Percentiles rank a stretch among this genome's conserved stretches.
Evolutionary conservation across 2,329 filamentous ascomycete genomes (phyloP).

Genomic region (Penicillium italicum): DNA sequence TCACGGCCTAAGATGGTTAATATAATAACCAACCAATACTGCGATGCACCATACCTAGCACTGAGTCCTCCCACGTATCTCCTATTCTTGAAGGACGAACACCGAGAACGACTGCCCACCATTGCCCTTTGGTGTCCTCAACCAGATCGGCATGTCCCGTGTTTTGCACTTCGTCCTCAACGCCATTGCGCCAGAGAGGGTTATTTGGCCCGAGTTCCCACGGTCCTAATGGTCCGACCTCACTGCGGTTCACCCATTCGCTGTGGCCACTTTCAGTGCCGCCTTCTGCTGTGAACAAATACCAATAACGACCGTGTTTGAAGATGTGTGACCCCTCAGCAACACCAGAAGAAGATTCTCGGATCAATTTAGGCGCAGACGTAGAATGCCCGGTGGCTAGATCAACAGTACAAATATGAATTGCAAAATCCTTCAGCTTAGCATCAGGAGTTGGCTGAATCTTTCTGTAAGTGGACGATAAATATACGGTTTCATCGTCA

Average conservation of each 20-base stretch:
- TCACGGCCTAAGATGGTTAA: slow-evolving; percentile 41
- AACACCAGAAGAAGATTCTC: slow-evolving; percentile 44
- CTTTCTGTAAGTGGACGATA: slow-evolving; percentile 43
- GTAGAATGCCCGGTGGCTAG: slow-evolving; percentile 33
- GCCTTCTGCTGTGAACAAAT: slow-evolving; percentile 54
- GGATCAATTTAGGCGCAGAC: slow-evolving; percentile 36
- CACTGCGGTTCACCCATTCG: slow-evolving; percentile 56
- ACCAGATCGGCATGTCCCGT: slow-evolving; percentile 52
- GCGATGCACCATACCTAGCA: slow-evolving; percentile 36
- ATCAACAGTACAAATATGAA: slow-evolving; percentile 38
- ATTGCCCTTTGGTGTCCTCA: slow-evolving; percentile 44
- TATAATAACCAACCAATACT: not conserved
- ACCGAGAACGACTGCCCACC: slow-evolving; percentile 50
- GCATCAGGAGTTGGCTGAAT: slow-evolving; percentile 37
- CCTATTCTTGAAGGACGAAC: slow-evolving; percentile 39
- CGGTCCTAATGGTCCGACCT: slow-evolving; percentile 54
- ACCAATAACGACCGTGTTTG: slow-evolving; percentile 51
- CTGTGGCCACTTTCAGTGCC: slow-evolving; percentile 60
- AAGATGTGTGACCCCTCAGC: slow-evolving; percentile 57
- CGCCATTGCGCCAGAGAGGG: slow-evolving; percentile 53
- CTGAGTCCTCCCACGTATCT: slow-evolving; percentile 38
- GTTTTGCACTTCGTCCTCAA: slow-evolving; percentile 49
- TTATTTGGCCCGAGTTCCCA: slow-evolving; percentile 60
- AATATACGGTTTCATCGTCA: slow-evolving; percentile 49
- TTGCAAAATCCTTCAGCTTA: slow-evolving; percentile 51